These are phyloP conservation scores for Arthrobotrys conoides DNA, from an alignment of 2,329 filamentous ascomycete species.

Conservation along the genomic window DNA sequence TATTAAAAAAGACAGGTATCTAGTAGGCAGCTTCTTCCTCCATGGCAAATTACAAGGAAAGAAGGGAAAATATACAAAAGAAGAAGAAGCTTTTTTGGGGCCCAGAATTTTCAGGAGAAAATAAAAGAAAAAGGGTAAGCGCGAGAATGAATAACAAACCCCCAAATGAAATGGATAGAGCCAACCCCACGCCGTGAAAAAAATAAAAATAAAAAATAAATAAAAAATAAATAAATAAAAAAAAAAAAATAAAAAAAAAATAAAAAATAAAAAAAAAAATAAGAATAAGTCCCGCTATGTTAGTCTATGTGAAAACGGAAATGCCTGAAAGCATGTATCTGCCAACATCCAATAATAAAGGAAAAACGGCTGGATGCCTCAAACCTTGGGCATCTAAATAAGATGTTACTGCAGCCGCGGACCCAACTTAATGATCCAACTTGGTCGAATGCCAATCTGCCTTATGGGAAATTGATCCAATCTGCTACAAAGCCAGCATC, in stretches of 20 bases:
- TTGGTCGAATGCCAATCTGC: not conserved
- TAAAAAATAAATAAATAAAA: too few relatives aligned
- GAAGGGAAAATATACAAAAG: conserved; percentile 10
- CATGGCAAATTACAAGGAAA: not conserved
- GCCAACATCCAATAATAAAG: not conserved
- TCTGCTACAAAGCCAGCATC: conserved; percentile 54
- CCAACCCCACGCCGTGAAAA: conserved; percentile 2
- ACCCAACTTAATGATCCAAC: conserved; percentile 1
- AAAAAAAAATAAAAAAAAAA: too few relatives aligned
- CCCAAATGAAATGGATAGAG: not conserved
- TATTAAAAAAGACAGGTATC: not conserved
- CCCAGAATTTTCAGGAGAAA: not conserved
- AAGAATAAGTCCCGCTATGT: conserved; percentile 21
- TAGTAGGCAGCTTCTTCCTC: not conserved
- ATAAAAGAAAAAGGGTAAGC: not conserved
- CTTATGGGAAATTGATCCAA: conserved; percentile 58
- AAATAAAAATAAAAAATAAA: too few relatives aligned
- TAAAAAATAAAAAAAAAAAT: too few relatives aligned
- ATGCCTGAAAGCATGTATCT: conserved; percentile 21
- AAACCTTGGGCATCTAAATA: not conserved
- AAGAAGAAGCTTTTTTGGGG: conserved; percentile 1
- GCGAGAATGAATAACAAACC: not conserved
- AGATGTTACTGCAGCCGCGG: not conserved
- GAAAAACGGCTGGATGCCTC: not conserved
- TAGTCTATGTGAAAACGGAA: conserved; percentile 12